Evolutionary conservation across 1,139 yeast species (phyloP).

Genomic region (Chernovozyma sophiae-reginae): DNA sequence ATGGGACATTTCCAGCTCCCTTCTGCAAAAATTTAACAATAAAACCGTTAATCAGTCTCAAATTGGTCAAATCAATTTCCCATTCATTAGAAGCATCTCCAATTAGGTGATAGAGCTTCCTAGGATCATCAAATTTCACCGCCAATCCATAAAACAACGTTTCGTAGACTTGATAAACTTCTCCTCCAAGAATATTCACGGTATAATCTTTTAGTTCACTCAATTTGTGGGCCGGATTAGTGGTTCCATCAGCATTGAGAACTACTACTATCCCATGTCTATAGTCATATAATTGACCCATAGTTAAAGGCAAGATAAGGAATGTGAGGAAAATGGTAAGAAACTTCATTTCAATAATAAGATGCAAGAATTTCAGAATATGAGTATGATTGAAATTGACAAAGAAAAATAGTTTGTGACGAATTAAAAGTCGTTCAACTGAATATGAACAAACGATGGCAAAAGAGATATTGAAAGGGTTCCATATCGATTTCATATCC

Average conservation of each 20-base stretch:
- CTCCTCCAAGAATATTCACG: conserved; percentile 6
- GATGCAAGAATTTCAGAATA: too few relatives aligned
- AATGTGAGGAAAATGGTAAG: not conserved
- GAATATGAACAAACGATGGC: too few relatives aligned
- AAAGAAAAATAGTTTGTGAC: too few relatives aligned
- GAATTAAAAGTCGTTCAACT: too few relatives aligned
- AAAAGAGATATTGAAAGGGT: too few relatives aligned
- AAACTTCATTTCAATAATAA: not conserved
- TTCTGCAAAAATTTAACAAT: conserved; percentile 1
- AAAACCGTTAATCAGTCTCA: not conserved
- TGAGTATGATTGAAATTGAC: too few relatives aligned
- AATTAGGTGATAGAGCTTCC: not conserved
- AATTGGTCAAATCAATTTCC: conserved; percentile 1
- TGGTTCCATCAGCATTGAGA: not conserved
- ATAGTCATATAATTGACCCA: not conserved
- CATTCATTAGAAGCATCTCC: not conserved
- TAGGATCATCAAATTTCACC: conserved; percentile 6
- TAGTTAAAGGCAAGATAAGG: not conserved
- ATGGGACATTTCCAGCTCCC: not conserved
- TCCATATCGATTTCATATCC: too few relatives aligned
- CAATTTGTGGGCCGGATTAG: not conserved
- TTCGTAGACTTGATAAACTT: conserved; percentile 8
- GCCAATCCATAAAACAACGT: conserved; percentile 11
- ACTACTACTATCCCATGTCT: conserved; percentile 4
- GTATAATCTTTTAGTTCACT: conserved; percentile 7